Evolutionary conservation across 2,329 filamentous ascomycete species (phyloP), one percentile per base, ranked within the genome.

Genomic region (Cladosporium sphaerospermum): DNA sequence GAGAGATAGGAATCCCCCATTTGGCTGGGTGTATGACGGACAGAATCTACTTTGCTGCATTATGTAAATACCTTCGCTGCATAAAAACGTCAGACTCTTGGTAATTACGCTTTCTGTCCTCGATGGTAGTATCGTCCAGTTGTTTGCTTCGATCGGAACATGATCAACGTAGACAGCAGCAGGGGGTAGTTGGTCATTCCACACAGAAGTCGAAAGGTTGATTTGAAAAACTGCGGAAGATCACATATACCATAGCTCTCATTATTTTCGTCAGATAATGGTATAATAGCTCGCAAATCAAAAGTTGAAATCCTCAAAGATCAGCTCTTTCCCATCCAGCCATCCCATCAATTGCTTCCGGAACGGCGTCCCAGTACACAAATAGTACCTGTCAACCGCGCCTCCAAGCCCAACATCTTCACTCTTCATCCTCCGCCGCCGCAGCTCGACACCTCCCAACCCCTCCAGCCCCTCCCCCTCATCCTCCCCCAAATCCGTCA

Each of bases 281-380:
- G 4, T 9, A 36, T 16, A 18, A 5, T 10, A 18, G 3, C 11
- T 18, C 3, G n/a, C 46, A 19, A 64, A 73, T 66, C 56, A 69
- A 54, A 69, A 69, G 58, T 74, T 75, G 59, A 80, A 80, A 56
- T 78, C 75, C 55, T 81, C 78, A 62, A 74, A 78, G 4, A 73
- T 43, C 3, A 78, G 67, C 16, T 71, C 68, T 55, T 71, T 70
- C 5, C 72, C 76, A 13, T 66, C 57, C 46, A 81, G 57, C 78
- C 79, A 81, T 8, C 64, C 61, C 52, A 76, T 51, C 14, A 84
- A 59, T 14, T 70, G 62, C 48, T 73, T 75, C 53, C 78, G 73
- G 60, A 86, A 67, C 9, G 59, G 58, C 16, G 72, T 70, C 0
- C 78, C 76, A 0, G 80, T 78, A 65, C 83, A 86, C 5, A 85